phyloP scores from a whole-genome alignment of 768 basidiomycete genomes.

The Amanita pseudoporphyria region DNA sequence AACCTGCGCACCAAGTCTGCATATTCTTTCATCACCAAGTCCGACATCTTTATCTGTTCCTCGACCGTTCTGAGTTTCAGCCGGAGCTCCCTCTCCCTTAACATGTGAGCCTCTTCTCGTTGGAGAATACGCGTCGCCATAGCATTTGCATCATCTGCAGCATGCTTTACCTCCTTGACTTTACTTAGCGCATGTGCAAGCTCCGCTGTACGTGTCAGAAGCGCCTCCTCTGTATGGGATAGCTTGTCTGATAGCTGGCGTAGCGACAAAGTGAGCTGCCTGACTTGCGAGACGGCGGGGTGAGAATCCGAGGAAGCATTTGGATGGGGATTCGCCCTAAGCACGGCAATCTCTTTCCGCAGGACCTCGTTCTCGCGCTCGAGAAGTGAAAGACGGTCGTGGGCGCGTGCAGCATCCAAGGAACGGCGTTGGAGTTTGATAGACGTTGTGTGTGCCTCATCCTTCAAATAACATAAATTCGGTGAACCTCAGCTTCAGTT shows the following conservation, averaged over 20 bases:
- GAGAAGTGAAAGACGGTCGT: conserved; percentile 37
- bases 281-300: conserved; percentile 23
- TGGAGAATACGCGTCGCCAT: conserved; percentile 43
- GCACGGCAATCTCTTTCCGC: conserved; percentile 40
- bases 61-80: conserved; percentile 36
- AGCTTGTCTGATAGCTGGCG: conserved; percentile 64
- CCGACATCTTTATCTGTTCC: conserved; percentile 53
- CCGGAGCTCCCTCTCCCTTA: conserved; percentile 40
- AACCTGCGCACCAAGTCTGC: conserved; percentile 63
- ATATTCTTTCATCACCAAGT: conserved; percentile 61
- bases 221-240: conserved; percentile 44
- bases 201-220: conserved; percentile 40
- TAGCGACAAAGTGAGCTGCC: conserved; percentile 58
- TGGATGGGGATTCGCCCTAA: conserved; percentile 45
- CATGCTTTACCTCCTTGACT: conserved; percentile 28
- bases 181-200: conserved; percentile 34
- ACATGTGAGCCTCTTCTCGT: conserved; percentile 42
- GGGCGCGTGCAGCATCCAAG: conserved; percentile 38
- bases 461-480: conserved; percentile 26
- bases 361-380: conserved; percentile 53
- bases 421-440: conserved; percentile 58
- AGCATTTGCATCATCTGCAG: conserved; percentile 44
- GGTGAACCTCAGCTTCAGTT: conserved; percentile 9
- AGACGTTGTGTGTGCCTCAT: conserved; percentile 59
- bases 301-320: conserved; percentile 19